These are phyloP conservation scores for California macrophylla DNA, from an alignment of 441 rosid species.

Conservation along the genomic window DNA sequence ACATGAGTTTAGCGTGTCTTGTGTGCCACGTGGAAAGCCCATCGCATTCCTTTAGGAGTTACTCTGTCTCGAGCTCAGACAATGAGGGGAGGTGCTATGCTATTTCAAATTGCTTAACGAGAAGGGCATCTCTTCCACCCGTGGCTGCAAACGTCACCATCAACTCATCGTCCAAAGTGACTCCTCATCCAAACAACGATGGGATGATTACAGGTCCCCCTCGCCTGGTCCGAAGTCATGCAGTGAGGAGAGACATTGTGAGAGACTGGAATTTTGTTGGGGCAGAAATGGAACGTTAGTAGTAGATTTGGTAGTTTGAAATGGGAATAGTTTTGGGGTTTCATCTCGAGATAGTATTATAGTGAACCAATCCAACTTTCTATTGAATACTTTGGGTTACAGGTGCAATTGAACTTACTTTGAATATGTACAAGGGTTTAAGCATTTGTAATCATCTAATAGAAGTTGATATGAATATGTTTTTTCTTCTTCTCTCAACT, in stretches of 20 bases:
- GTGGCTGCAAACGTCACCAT: constrained; percentile 37
- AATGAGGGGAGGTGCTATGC: constrained; percentile 58
- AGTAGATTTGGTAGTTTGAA: not conserved
- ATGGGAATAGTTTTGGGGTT: not conserved
- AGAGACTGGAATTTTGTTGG: constrained; percentile 89
- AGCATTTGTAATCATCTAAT: constrained; percentile 23
- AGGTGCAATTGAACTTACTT: constrained; percentile 26
- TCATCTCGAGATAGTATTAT: constrained; percentile 19
- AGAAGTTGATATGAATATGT: constrained; percentile 9
- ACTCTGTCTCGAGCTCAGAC: constrained; percentile 24
- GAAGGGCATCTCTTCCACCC: constrained; percentile 50
- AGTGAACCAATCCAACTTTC: not conserved
- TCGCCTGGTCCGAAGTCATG: constrained; percentile 69
- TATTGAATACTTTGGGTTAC: constrained; percentile 9
- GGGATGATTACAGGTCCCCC: constrained; percentile 46
- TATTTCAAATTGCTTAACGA: constrained; percentile 54
- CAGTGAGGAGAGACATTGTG: constrained; percentile 77
- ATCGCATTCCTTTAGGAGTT: constrained; percentile 23
- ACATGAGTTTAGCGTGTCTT: constrained; percentile 23
- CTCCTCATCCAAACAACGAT: constrained; percentile 48
- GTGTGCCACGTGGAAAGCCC: constrained; percentile 25
- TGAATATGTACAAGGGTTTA: constrained; percentile 20
- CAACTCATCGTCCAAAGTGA: constrained; percentile 64
- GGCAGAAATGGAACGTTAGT: constrained; percentile 40
- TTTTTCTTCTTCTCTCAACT: not conserved